phyloP scores from a whole-genome alignment of 2,329 filamentous ascomycete species.

The Botryotinia narcissicola region DNA sequence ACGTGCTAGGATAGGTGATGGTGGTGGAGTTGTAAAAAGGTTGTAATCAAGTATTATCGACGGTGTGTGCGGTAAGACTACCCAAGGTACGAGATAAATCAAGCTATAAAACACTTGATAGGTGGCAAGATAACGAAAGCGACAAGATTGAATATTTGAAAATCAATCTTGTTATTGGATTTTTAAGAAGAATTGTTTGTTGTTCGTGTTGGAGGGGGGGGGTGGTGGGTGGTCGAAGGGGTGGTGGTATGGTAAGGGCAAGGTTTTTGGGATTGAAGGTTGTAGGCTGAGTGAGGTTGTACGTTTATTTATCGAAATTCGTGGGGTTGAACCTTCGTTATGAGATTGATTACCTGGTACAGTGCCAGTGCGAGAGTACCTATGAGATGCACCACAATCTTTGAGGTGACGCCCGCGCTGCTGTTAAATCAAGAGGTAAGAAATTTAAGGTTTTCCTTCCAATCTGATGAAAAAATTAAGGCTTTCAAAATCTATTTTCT shows the following conservation, averaged over 20 bases:
- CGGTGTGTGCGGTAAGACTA: constrained; percentile 18
- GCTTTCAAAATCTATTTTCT: background rate
- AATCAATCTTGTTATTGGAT: background rate
- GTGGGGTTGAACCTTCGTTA: constrained; percentile 14
- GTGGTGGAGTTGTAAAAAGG: constrained; percentile 9
- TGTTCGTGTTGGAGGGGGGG: background rate
- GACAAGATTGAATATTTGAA: constrained; percentile 1
- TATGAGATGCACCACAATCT: constrained; percentile 7
- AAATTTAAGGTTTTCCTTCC: constrained; percentile 6
- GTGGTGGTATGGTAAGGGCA: background rate
- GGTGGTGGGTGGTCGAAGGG: background rate
- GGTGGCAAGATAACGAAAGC: constrained; percentile 7
- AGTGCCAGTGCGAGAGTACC: background rate
- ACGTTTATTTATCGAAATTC: constrained; percentile 17
- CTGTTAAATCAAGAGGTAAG: background rate
- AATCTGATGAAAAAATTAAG: constrained; percentile 5
- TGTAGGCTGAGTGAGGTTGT: constrained; percentile 13
- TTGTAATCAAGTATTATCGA: constrained; percentile 19
- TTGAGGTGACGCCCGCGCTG: background rate
- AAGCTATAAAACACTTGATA: background rate
- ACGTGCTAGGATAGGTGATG: constrained; percentile 29
- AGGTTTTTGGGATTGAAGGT: constrained; percentile 1
- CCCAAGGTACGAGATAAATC: background rate
- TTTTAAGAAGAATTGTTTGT: background rate
- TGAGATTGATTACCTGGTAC: background rate